phyloP scores from a whole-genome alignment of 805 yeast genomes.

The Kregervanrija delftensis region DNA sequence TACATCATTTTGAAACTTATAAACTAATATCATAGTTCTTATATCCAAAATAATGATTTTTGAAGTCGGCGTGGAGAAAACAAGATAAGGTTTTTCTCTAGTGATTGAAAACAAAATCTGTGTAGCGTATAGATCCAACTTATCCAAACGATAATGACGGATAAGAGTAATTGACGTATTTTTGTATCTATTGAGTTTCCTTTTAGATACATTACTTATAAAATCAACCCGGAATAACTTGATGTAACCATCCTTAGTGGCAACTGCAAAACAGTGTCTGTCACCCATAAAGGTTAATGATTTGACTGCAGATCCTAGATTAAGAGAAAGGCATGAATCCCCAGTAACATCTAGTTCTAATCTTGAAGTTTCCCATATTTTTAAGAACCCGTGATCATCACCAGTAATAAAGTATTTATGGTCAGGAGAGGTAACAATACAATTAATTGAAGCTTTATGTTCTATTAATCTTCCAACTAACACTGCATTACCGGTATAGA shows the following conservation, averaged over 20 bases:
- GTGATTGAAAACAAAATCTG: slow-evolving; percentile 35
- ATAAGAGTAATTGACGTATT: slow-evolving; percentile 24
- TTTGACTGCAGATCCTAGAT: slow-evolving; percentile 43
- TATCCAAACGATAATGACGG: slow-evolving; percentile 34
- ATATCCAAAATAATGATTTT: slow-evolving; percentile 51
- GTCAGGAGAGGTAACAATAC: slow-evolving; percentile 54
- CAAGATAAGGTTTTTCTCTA: slow-evolving; percentile 35
- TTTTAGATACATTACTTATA: slow-evolving; percentile 10
- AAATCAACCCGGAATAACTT: slow-evolving; percentile 35
- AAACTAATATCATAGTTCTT: slow-evolving; percentile 40
- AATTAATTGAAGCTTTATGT: slow-evolving; percentile 50
- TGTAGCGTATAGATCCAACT: slow-evolving; percentile 33
- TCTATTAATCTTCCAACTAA: slow-evolving; percentile 61
- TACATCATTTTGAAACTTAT: slow-evolving; percentile 44
- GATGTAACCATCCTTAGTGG: slow-evolving; percentile 41
- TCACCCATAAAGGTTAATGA: slow-evolving; percentile 44
- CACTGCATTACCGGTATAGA: slow-evolving; percentile 20
- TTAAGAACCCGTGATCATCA: slow-evolving; percentile 64
- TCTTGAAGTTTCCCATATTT: slow-evolving; percentile 69
- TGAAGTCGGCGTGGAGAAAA: slow-evolving; percentile 47
- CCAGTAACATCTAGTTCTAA: slow-evolving; percentile 57
- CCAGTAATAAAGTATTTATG: slow-evolving; percentile 68
- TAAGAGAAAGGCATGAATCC: slow-evolving; percentile 39
- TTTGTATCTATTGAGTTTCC: slow-evolving; percentile 4
- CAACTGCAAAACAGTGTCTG: slow-evolving; percentile 52